Percentiles rank a stretch among this genome's conserved stretches.
These are phyloP conservation scores for Salix udensis DNA, from an alignment of 345 rosid genomes.

Conservation along the genomic window DNA sequence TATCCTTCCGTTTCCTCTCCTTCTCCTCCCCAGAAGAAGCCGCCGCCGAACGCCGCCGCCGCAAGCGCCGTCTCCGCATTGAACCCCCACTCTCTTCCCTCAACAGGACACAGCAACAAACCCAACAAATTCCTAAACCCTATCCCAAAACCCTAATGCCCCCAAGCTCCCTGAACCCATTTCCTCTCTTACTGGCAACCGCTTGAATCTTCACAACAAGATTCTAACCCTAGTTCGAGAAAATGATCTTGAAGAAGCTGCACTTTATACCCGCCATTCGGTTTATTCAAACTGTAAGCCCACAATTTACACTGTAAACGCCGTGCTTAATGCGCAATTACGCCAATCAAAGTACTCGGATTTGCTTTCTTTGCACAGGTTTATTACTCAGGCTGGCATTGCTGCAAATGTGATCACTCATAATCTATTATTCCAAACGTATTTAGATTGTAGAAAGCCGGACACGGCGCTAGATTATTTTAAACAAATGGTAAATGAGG, in stretches of 20 bases:
- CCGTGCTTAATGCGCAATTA: constrained; percentile 77
- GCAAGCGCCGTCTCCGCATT: constrained; percentile 79
- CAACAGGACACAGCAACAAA: constrained; percentile 50
- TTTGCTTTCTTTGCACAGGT: constrained; percentile 68
- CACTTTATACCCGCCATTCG: constrained; percentile 84
- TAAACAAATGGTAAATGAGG: constrained; percentile 63
- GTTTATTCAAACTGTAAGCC: constrained; percentile 92
- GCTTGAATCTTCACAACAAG: constrained; percentile 75
- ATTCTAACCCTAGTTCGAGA: constrained; percentile 64
- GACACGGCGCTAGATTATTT: constrained; percentile 78
- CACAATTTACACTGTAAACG: constrained; percentile 75
- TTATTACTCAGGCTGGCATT: constrained; percentile 73
- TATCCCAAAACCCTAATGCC: constrained; percentile 72
- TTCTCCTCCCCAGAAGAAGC: constrained; percentile 83
- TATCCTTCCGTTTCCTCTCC: constrained; percentile 51
- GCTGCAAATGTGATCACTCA: constrained; percentile 76
- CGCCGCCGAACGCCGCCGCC: constrained; percentile 84
- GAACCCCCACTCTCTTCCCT: constrained; percentile 74
- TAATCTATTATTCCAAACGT: constrained; percentile 74
- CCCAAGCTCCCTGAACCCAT: constrained; percentile 82
- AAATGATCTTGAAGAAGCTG: constrained; percentile 88
- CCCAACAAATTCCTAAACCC: constrained; percentile 45
- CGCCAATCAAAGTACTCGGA: constrained; percentile 75
- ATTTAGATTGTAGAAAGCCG: constrained; percentile 68
- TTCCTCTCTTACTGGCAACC: constrained; percentile 65